phyloP scores from a whole-genome alignment of 2,329 filamentous ascomycete genomes.

The Penicillium psychrosexuale region DNA sequence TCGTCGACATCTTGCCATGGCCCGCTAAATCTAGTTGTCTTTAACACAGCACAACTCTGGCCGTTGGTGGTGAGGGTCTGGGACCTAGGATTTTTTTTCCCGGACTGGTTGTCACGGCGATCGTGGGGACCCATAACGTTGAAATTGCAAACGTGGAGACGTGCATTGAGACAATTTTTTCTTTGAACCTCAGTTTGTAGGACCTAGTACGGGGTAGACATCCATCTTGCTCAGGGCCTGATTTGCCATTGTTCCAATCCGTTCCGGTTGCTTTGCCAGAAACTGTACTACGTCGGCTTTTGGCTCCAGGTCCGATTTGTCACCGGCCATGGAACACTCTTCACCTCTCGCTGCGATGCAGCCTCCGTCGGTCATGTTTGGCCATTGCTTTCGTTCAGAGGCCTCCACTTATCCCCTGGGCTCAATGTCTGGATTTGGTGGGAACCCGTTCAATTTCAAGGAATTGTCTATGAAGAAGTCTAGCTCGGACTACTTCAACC shows the following conservation, averaged over 20 bases:
- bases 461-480: slow-evolving; percentile 68
- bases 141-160: slow-evolving; percentile 15
- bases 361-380: slow-evolving; percentile 61
- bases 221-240: not conserved
- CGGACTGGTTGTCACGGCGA: slow-evolving; percentile 12
- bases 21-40: slow-evolving; percentile 25
- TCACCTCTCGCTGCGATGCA: slow-evolving; percentile 93
- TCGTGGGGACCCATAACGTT: slow-evolving; percentile 14
- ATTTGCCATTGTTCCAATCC: slow-evolving; percentile 1
- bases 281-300: slow-evolving; percentile 14
- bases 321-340: slow-evolving; percentile 73
- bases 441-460: slow-evolving; percentile 72
- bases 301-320: slow-evolving; percentile 14
- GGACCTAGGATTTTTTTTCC: slow-evolving; percentile 10
- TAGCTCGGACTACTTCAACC: slow-evolving; percentile 73
- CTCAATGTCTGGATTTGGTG: slow-evolving; percentile 57
- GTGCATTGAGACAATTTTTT: slow-evolving; percentile 1
- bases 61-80: slow-evolving; percentile 21
- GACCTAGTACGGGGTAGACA: slow-evolving; percentile 7
- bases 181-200: slow-evolving; percentile 10
- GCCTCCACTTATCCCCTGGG: slow-evolving; percentile 47
- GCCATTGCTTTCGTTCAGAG: slow-evolving; percentile 61
- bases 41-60: slow-evolving; percentile 17
- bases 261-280: not conserved
- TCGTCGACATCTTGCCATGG: slow-evolving; percentile 25